phyloP scores from a whole-genome alignment of 2,329 filamentous ascomycete species.

The Colletotrichum trifolii region DNA sequence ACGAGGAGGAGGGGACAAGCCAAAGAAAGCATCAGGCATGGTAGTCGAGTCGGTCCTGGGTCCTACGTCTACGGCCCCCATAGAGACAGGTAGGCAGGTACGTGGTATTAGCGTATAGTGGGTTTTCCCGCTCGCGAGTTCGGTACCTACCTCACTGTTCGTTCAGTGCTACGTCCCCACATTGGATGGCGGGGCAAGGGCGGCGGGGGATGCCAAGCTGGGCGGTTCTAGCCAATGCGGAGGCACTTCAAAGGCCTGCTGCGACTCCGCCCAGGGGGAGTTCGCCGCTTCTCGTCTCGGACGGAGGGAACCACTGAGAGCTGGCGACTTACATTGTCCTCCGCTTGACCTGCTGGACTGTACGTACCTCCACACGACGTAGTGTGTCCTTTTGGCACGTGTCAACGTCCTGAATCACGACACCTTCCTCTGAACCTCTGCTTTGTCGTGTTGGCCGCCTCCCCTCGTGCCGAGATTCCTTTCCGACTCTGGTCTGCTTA shows the following conservation, averaged over 20 bases:
- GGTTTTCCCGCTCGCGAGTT: slow-evolving; percentile 26
- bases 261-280: slow-evolving; percentile 30
- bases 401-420: slow-evolving; percentile 12
- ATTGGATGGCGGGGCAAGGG: slow-evolving; percentile 30
- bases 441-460: too few relatives aligned
- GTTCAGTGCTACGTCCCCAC: slow-evolving; percentile 19
- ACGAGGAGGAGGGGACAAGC: slow-evolving; percentile 10
- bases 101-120: slow-evolving; percentile 14
- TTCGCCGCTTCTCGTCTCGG: slow-evolving; percentile 24
- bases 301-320: slow-evolving; percentile 37
- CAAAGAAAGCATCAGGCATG: slow-evolving; percentile 3
- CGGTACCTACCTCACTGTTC: slow-evolving; percentile 12
- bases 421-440: neutral
- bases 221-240: slow-evolving; percentile 35
- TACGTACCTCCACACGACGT: too few relatives aligned
- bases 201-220: slow-evolving; percentile 24
- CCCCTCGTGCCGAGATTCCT: too few relatives aligned
- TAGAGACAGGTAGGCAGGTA: neutral
- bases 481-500: too few relatives aligned
- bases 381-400: slow-evolving; percentile 21
- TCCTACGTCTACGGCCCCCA: too few relatives aligned
- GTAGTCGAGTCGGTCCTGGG: too few relatives aligned
- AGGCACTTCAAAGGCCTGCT: slow-evolving; percentile 26
- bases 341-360: neutral
- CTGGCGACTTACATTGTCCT: slow-evolving; percentile 18